Evolutionary conservation across 1,284 basidiomycete species (phyloP), one percentile per base, ranked within the genome.

Genomic region (Laetiporus sulphureus): DNA sequence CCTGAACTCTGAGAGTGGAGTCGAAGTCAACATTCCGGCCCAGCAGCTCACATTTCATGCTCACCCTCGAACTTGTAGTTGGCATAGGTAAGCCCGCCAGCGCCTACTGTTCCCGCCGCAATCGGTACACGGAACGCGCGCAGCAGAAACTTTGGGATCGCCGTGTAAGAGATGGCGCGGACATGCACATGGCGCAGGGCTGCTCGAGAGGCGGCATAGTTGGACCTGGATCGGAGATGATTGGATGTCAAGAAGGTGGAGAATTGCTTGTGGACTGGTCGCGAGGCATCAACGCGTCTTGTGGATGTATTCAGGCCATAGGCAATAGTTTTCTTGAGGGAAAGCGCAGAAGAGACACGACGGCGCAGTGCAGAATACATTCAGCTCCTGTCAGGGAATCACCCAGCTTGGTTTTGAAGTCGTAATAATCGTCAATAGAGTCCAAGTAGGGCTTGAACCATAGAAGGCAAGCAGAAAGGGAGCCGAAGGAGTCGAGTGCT

Each of bases 1-100:
- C 54, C 77, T 72, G 53, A 89, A 71, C 57, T 89, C 87, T 91
- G 35, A 18, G 1, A 27, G 39, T 20, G 22, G 6, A 13, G 4
- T 2, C 0, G 11, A n/a, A 18, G 20, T 7, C 13, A 7, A 27
- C 25, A 7, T 27, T 8, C 13, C 25, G 25, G 8, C 25, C 25
- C 18, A 20, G 18, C 20, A 18, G 30, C 12, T 38, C 30, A 20
- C 18, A 34, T 29, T n/a, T 11, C n/a, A 35, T 5, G 64, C 78
- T 51, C 47, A 90, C 91, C 89, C 69, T 96, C 91, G 54, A 93
- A 82, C 66, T 91, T 91, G 69, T 92, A 94, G 60, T 92, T 92
- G 13, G 90, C 91, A 63, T 94, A 95, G 5, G 87, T 88, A 43
- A 93, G 68, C 0, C 89, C 84, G n/a, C 92, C 91, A 1, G 85